These are phyloP conservation scores for Funneliformis caledonium DNA, from an alignment of 371 early-diverging fungal genomes.

Conservation along the genomic window DNA sequence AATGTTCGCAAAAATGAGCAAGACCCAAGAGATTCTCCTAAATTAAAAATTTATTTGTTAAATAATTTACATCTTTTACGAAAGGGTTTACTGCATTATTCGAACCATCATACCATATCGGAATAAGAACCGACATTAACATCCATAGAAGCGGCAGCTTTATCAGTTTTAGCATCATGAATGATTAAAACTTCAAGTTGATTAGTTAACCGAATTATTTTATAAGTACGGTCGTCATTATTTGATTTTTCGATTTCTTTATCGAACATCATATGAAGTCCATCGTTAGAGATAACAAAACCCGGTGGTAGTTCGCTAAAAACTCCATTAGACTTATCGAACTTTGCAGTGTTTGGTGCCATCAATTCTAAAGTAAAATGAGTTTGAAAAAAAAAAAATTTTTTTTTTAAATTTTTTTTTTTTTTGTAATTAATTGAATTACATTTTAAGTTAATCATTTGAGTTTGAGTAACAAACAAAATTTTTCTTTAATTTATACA, in stretches of 20 bases:
- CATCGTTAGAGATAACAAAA: slow-evolving; percentile 11
- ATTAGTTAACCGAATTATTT: slow-evolving; percentile 77
- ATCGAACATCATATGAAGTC: slow-evolving; percentile 41
- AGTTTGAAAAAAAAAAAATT: too few relatives aligned
- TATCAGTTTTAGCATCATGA: slow-evolving; percentile 82
- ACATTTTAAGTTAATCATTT: too few relatives aligned
- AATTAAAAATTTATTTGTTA: neutral
- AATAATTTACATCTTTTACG: neutral
- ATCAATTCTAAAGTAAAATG: too few relatives aligned
- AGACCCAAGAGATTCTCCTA: slow-evolving; percentile 79
- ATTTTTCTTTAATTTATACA: too few relatives aligned
- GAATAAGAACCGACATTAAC: slow-evolving; percentile 91
- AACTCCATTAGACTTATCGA: neutral
- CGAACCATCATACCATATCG: slow-evolving; percentile 62
- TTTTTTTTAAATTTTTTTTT: too few relatives aligned
- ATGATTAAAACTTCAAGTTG: slow-evolving; percentile 81
- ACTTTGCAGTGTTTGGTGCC: neutral
- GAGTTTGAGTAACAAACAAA: too few relatives aligned
- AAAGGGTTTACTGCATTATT: too few relatives aligned
- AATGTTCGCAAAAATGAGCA: slow-evolving; percentile 99
- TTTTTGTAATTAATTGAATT: too few relatives aligned
- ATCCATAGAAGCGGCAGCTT: slow-evolving; percentile 89
- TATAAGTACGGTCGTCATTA: slow-evolving; percentile 84
- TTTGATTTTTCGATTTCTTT: slow-evolving; percentile 60
- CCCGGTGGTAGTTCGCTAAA: neutral